Conservation (phyloP, 2,329 filamentous ascomycete genomes). For the Truncatella angustata region DNA sequence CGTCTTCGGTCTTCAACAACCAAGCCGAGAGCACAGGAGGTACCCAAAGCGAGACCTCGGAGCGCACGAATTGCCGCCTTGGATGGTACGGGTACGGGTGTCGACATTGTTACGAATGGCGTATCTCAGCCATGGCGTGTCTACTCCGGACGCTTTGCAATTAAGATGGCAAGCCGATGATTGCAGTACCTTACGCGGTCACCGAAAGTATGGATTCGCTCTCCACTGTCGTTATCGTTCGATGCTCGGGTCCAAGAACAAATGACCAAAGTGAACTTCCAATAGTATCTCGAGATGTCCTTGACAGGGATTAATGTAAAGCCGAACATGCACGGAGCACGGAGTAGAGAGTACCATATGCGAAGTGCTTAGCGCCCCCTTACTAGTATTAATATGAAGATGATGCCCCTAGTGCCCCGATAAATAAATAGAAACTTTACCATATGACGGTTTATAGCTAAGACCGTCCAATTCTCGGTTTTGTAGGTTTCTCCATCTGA, state of each 20-base stretch:
- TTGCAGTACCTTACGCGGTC: too few species aligned
- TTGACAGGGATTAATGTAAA: not conserved
- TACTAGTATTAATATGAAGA: too few species aligned
- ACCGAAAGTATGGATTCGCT: not conserved
- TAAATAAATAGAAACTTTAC: too few species aligned
- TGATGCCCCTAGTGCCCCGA: too few species aligned
- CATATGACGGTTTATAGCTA: not conserved
- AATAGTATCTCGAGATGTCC: not conserved
- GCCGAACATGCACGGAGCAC: not conserved
- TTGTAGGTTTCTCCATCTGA: too few species aligned
- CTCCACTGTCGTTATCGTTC: conserved; percentile 3
- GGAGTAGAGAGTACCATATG: not conserved
- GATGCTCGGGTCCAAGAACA: not conserved
- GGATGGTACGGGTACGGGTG: conserved; percentile 49
- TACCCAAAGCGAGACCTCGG: conserved; percentile 54
- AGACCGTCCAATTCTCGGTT: too few species aligned
- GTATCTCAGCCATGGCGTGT: conserved; percentile 16
- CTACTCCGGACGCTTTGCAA: too few species aligned
- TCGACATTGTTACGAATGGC: conserved; percentile 35
- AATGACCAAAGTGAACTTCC: too few species aligned
- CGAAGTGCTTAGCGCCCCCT: too few species aligned
- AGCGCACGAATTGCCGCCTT: conserved; percentile 55
- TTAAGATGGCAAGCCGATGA: too few species aligned
- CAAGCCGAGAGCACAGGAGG: conserved; percentile 54
- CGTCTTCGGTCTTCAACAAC: conserved; percentile 57